Conservation (phyloP, 805 yeast genomes). For the Saturnispora serradocipensis region DNA sequence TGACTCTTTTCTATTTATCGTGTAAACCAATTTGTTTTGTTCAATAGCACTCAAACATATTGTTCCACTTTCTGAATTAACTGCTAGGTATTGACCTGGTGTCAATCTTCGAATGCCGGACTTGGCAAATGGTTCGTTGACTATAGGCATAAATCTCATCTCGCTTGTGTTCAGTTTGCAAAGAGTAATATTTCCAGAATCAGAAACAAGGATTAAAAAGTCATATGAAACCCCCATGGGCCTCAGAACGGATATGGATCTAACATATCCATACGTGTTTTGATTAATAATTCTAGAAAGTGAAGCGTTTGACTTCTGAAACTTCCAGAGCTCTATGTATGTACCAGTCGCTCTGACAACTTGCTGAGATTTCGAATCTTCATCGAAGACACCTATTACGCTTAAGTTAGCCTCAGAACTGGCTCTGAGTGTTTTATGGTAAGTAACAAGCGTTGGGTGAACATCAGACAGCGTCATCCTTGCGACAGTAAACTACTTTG, state of each 20-base stretch:
- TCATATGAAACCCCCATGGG: conserved; percentile 48
- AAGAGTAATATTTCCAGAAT: conserved; percentile 63
- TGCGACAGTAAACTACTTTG: neutral
- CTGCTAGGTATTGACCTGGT: conserved; percentile 65
- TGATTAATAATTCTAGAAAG: conserved; percentile 35
- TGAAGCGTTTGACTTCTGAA: conserved; percentile 48
- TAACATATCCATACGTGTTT: conserved; percentile 49
- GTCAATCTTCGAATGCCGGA: conserved; percentile 65
- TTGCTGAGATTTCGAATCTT: conserved; percentile 46
- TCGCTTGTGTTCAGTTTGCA: conserved; percentile 25
- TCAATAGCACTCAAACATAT: conserved; percentile 65
- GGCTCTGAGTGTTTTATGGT: conserved; percentile 60
- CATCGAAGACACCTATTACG: conserved; percentile 63
- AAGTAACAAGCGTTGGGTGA: conserved; percentile 40
- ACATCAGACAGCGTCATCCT: conserved; percentile 12
- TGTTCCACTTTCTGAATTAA: conserved; percentile 68
- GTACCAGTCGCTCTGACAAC: conserved; percentile 51
- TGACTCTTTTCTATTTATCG: conserved; percentile 31
- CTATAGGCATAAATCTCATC: conserved; percentile 30
- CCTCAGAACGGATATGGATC: conserved; percentile 43
- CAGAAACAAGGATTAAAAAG: conserved; percentile 59
- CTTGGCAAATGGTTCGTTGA: conserved; percentile 62
- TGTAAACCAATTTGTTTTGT: conserved; percentile 56
- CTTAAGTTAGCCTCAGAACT: conserved; percentile 48
- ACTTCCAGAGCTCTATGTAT: conserved; percentile 42